Evolutionary conservation across 352 stramenopile species (phyloP), one percentile per base, ranked within the genome.

Genomic region (Phytophthora meadii): DNA sequence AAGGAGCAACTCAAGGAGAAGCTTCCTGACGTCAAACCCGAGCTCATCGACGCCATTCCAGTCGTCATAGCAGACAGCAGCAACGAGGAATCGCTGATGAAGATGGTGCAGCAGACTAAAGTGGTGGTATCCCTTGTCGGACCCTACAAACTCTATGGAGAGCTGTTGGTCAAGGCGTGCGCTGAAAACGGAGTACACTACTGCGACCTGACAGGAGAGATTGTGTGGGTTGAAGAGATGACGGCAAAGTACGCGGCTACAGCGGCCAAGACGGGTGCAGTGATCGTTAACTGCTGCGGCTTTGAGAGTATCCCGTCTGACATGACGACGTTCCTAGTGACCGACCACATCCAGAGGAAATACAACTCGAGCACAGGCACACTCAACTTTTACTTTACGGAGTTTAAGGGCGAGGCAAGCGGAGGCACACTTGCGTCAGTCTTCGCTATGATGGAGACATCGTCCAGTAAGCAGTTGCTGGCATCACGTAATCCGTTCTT

Each of bases 141-240:
- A 0, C 94, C 94, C 1, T 98, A 95, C 65, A 81, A 78, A 36
- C 77, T 92, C 46, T 97, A 97, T 65, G 91, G 91, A 22, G 79
- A 76, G 37, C 59, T 79, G 50, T 77, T 98, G 32, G 82, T 98
- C 19, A 85, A 93, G 52, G 81, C 78, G 39, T 98, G 92, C 65
- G 89, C 85, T 2, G 84, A 93, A 48, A 86, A 90, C 60, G 92
- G 92, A 28, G 90, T 91, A n/a, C 77, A 97, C 76, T 98, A 98
- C 74, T 89, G 78, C 49, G 94, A 98, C 52, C 90, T 97, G 47
- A 98, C 93, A 2, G 93, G 92, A 32, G 94, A 98, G 72, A 76
- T 86, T 17, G 44, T 80, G 17, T 98, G 92, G 92, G 78, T 96
- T 32, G 69, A 89, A 19, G 54, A 84, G 19, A 97, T 98, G 84